These are phyloP conservation scores for Apiotrichum mycotoxinovorans DNA, from an alignment of 1,284 basidiomycete species.

Conservation along the genomic window DNA sequence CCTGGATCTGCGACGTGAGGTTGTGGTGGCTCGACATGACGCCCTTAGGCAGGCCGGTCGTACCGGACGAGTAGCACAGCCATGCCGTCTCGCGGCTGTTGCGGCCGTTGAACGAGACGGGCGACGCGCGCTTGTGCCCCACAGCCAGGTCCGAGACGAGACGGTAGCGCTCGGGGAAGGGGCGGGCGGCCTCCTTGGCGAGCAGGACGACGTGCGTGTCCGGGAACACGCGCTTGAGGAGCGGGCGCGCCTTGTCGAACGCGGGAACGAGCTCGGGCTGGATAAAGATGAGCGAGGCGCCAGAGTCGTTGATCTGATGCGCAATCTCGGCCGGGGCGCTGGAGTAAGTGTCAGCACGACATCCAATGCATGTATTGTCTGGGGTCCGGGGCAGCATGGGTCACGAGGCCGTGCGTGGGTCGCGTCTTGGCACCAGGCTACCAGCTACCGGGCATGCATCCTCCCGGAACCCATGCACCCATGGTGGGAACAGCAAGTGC, in stretches of 20 bases:
- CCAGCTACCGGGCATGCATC: no score
- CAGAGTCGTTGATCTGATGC: constrained; percentile 54
- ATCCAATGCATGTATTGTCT: no score
- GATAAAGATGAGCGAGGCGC: constrained; percentile 58
- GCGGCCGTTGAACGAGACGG: constrained; percentile 13
- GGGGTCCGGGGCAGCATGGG: no score
- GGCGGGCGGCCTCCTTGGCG: constrained; percentile 1
- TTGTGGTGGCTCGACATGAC: constrained; percentile 64
- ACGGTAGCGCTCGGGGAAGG: constrained; percentile 9
- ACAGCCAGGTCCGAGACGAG: constrained; percentile 6
- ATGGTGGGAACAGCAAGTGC: no score
- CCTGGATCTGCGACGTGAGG: constrained; percentile 50
- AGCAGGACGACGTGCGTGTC: constrained; percentile 34
- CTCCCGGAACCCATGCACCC: no score
- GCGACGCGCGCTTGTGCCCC: not conserved
- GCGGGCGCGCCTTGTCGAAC: constrained; percentile 26
- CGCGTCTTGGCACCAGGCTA: no score
- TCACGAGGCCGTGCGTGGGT: no score
- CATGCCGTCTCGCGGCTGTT: constrained; percentile 10
- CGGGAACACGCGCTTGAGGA: constrained; percentile 1
- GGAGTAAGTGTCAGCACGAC: no score
- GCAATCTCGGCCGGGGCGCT: constrained; percentile 13
- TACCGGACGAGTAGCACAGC: constrained; percentile 68
- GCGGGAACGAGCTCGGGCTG: constrained; percentile 55
- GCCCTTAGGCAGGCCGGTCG: constrained; percentile 50